These are phyloP conservation scores for Corinectria fuckeliana DNA, from an alignment of 2,329 filamentous ascomycete genomes.

Conservation along the genomic window DNA sequence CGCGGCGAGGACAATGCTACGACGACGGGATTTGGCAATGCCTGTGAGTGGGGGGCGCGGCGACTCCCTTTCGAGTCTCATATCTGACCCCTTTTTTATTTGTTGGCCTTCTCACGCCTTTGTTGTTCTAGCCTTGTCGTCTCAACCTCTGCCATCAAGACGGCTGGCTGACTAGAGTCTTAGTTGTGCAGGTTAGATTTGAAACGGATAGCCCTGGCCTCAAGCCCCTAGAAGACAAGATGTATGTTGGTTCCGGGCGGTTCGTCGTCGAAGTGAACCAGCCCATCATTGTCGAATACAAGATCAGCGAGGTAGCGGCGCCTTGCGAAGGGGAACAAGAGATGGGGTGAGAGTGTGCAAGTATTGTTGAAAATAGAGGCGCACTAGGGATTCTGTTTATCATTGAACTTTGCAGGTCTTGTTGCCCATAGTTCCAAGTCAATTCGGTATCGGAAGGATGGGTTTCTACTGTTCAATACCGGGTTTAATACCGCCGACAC, in stretches of 20 bases:
- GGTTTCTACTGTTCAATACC: conserved; percentile 17
- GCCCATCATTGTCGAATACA: conserved; percentile 49
- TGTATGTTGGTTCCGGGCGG: conserved; percentile 51
- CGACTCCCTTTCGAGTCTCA: neutral
- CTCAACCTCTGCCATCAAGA: neutral
- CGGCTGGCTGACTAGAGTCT: conserved; percentile 1
- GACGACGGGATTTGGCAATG: conserved; percentile 48
- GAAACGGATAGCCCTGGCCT: conserved; percentile 46
- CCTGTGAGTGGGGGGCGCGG: conserved; percentile 39
- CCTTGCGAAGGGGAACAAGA: conserved; percentile 25
- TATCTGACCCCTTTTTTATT: neutral
- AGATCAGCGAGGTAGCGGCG: conserved; percentile 49
- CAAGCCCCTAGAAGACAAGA: conserved; percentile 45
- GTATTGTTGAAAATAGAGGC: neutral
- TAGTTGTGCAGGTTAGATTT: conserved; percentile 48
- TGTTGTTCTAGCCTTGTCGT: neutral
- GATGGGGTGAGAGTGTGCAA: conserved; percentile 9
- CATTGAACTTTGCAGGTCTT: conserved; percentile 2
- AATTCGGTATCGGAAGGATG: conserved; percentile 26
- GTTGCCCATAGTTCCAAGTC: conserved; percentile 29
- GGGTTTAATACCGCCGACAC: conserved; percentile 20
- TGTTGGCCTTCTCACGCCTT: too few species aligned
- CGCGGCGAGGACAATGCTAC: conserved; percentile 43
- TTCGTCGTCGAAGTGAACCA: conserved; percentile 47
- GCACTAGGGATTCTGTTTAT: conserved; percentile 1